Evolutionary conservation across 345 rosid species (phyloP).

Genomic region (Acer negundo): DNA sequence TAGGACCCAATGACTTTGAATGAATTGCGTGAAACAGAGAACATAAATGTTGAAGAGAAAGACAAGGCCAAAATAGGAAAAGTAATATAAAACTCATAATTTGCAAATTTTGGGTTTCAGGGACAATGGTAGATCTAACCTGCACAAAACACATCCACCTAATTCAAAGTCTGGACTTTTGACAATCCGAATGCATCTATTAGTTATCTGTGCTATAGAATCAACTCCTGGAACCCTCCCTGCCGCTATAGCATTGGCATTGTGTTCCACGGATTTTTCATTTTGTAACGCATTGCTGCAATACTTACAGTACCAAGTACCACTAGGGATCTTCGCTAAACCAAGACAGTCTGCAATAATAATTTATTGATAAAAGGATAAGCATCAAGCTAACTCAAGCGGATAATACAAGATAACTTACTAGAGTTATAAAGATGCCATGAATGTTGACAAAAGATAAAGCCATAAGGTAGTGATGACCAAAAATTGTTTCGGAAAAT

Average conservation of each 20-base stretch:
- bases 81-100: not conserved
- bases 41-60: not conserved
- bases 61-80: not conserved
- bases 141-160: constrained; percentile 92
- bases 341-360: constrained; percentile 51
- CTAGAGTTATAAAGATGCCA: not conserved
- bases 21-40: not conserved
- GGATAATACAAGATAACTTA: constrained; percentile 8
- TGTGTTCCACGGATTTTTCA: constrained; percentile 71
- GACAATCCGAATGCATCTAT: constrained; percentile 87
- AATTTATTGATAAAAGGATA: constrained; percentile 1
- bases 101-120: not conserved
- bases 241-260: constrained; percentile 85
- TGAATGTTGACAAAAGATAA: not conserved
- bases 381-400: constrained; percentile 9
- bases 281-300: constrained; percentile 61
- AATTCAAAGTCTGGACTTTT: constrained; percentile 55
- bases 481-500: not conserved
- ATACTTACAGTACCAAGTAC: constrained; percentile 82
- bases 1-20: not conserved
- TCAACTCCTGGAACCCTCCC: constrained; percentile 91
- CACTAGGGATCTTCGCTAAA: constrained; percentile 56
- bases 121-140: constrained; percentile 42
- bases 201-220: constrained; percentile 81
- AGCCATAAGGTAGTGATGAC: not conserved